Conservation (phyloP, 225 moss, liverwort and hornwort species). For the Pseudoscleropodium purum region DNA sequence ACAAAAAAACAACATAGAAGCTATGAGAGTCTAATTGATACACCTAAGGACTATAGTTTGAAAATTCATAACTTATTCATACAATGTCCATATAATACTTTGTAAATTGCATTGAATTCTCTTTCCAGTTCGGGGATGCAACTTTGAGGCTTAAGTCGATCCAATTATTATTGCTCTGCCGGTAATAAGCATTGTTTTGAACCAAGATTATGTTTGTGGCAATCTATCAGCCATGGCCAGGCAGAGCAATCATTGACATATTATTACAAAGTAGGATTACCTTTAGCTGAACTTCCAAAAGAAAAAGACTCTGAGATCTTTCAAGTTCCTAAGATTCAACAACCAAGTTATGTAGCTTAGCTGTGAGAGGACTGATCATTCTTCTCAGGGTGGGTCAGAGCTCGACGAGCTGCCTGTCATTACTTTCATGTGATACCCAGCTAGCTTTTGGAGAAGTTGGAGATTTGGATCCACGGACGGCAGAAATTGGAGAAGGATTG, state of each 20-base stretch:
- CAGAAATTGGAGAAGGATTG: not conserved
- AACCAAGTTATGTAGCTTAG: not conserved
- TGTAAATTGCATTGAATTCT: not conserved
- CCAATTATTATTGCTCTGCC: not conserved
- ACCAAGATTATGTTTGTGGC: not conserved
- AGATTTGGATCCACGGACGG: not conserved
- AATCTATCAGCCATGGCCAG: not conserved
- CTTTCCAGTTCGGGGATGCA: rapidly evolving
- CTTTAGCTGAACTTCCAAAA: not conserved
- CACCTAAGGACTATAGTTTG: rapidly evolving
- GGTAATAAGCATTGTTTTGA: not conserved
- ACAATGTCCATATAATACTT: not conserved
- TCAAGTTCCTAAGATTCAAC: not conserved
- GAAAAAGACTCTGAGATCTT: not conserved
- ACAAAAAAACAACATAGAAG: not conserved
- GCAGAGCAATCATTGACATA: not conserved
- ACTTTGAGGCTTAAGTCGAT: not conserved
- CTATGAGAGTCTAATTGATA: too few relatives aligned
- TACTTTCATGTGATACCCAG: not conserved
- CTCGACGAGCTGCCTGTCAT: not conserved
- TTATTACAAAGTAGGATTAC: not conserved
- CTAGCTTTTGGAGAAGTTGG: not conserved
- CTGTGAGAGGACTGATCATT: not conserved
- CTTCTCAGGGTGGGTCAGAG: not conserved
- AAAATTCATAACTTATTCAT: not conserved